Evolutionary conservation across 345 rosid species (phyloP).

Genomic region (Orychophragmus violaceus): DNA sequence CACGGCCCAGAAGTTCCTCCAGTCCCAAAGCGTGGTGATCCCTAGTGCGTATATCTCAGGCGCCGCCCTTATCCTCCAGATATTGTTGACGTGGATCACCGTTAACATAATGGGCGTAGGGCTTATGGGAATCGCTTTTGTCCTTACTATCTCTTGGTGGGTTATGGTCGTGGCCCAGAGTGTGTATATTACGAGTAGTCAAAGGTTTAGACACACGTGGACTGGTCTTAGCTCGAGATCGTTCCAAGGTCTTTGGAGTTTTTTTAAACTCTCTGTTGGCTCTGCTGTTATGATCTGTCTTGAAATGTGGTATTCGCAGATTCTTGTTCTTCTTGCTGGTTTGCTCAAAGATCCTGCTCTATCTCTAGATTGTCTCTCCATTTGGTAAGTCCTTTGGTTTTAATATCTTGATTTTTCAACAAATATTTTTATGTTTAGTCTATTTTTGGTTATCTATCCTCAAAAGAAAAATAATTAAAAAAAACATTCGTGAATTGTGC

Average conservation of each 20-base stretch:
- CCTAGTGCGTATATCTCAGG: slow-evolving; percentile 69
- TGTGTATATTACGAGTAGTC: not conserved
- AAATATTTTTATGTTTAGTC: not conserved
- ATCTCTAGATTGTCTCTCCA: not conserved
- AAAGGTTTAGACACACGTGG: not conserved
- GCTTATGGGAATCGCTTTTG: not conserved
- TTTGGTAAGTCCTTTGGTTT: not conserved
- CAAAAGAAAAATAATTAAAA: not conserved
- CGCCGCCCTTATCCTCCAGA: slow-evolving; percentile 41
- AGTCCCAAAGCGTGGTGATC: slow-evolving; percentile 54
- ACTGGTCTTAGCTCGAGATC: not conserved
- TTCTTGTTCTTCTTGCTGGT: not conserved
- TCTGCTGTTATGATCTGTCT: not conserved
- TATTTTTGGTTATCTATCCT: not conserved
- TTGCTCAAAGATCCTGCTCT: not conserved
- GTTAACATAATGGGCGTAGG: slow-evolving; percentile 19
- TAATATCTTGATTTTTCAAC: not conserved
- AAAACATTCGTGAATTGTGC: not conserved
- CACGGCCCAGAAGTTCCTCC: slow-evolving; percentile 68
- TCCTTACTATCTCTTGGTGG: not conserved
- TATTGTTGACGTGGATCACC: slow-evolving; percentile 49
- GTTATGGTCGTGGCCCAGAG: not conserved
- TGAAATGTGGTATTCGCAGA: not conserved
- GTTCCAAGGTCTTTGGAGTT: not conserved
- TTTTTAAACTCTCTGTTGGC: not conserved